phyloP scores from a whole-genome alignment of 2,329 filamentous ascomycete species.

The Teratosphaeria zuluensis region DNA sequence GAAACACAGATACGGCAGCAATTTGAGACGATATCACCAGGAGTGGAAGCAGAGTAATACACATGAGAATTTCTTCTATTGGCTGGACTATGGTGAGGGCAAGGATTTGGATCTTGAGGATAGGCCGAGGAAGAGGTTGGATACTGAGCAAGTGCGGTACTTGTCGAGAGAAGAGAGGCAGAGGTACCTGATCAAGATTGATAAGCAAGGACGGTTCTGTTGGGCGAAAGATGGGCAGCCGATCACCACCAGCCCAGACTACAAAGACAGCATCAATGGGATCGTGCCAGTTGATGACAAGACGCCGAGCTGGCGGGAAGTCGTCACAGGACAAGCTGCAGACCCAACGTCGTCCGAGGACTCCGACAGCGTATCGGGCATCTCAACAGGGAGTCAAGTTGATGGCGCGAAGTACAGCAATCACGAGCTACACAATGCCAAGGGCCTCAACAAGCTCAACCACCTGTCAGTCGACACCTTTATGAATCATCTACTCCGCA shows the following conservation, averaged over 20 bases:
- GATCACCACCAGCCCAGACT: conserved; percentile 67
- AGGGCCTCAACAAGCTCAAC: conserved; percentile 51
- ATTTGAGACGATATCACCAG: conserved; percentile 70
- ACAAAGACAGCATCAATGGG: conserved; percentile 67
- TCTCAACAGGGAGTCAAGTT: conserved; percentile 47
- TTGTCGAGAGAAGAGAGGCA: conserved; percentile 71
- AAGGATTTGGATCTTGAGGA: conserved; percentile 57
- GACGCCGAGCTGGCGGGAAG: conserved; percentile 33
- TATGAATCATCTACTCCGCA: conserved; percentile 67
- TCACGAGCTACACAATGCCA: conserved; percentile 51
- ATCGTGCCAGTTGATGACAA: conserved; percentile 37
- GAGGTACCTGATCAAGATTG: conserved; percentile 70
- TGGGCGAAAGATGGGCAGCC: conserved; percentile 76
- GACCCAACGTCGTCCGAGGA: conserved; percentile 11
- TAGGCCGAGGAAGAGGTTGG: conserved; percentile 64
- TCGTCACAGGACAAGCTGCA: conserved; percentile 23
- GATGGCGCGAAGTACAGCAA: conserved; percentile 57
- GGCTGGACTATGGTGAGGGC: conserved; percentile 77
- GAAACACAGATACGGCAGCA: conserved; percentile 81
- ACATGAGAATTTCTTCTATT: conserved; percentile 86
- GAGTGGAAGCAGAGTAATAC: conserved; percentile 73
- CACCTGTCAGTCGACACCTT: conserved; percentile 63
- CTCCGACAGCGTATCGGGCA: conserved; percentile 26
- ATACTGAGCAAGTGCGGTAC: conserved; percentile 73
- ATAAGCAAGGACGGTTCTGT: conserved; percentile 63